These are phyloP conservation scores for Conticribra guillardii DNA, from an alignment of 108 stramenopile species.

Conservation along the genomic window DNA sequence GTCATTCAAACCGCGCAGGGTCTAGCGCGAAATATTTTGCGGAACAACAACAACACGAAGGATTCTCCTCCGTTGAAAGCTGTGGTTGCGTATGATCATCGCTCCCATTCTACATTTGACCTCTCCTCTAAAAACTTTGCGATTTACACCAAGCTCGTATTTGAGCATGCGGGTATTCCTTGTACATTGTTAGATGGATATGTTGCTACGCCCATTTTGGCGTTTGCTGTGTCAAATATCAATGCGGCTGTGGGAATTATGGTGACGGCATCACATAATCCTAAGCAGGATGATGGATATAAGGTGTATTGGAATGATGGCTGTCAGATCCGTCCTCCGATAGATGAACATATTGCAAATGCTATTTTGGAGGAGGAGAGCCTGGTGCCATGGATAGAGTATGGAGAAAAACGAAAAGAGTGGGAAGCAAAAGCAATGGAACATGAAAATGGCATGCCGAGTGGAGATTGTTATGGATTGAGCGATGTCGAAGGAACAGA, in stretches of 20 bases:
- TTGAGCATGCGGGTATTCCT: conserved; percentile 74
- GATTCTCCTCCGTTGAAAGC: conserved; percentile 35
- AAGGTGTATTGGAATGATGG: conserved; percentile 97
- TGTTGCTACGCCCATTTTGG: conserved; percentile 91
- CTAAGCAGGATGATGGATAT: conserved; percentile 94
- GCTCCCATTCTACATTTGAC: conserved; percentile 53
- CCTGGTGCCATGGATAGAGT: conserved; percentile 89
- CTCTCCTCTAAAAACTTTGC: conserved; percentile 92
- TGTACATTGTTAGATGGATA: conserved; percentile 86
- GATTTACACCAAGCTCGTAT: conserved; percentile 83
- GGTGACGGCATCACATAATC: conserved; percentile 99
- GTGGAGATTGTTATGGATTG: conserved; percentile 61
- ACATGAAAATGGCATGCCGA: conserved; percentile 9
- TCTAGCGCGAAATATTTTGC: conserved; percentile 63
- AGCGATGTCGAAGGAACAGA: conserved; percentile 47
- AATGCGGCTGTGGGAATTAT: conserved; percentile 90
- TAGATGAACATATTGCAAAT: conserved; percentile 87
- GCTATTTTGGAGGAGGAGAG: conserved; percentile 72
- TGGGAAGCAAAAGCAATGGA: conserved; percentile 10
- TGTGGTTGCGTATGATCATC: conserved; percentile 96
- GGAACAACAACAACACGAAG: conserved; percentile 4
- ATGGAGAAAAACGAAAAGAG: conserved; percentile 50
- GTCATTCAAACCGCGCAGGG: conserved; percentile 94
- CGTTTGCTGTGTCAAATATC: conserved; percentile 69
- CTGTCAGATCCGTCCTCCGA: conserved; percentile 94